phyloP scores from a whole-genome alignment of 108 stramenopile species.

The Skeletonema marinoi region DNA sequence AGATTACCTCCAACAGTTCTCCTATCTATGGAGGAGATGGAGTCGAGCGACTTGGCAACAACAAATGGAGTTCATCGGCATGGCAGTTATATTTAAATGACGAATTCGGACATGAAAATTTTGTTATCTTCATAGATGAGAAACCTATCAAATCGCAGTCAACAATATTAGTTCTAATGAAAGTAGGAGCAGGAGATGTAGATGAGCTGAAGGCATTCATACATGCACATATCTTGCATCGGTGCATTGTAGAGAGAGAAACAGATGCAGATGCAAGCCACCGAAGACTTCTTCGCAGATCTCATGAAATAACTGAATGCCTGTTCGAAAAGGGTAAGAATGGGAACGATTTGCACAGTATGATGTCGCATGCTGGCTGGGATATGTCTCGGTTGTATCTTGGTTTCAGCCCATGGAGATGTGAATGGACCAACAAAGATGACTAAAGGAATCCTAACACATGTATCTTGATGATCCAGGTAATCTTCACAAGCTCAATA shows the following conservation, averaged over 20 bases:
- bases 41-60: neutral
- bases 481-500: neutral
- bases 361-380: conserved; percentile 63
- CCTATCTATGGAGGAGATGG: neutral
- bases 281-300: conserved; percentile 1
- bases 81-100: conserved; percentile 8
- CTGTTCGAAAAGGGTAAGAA: conserved; percentile 12
- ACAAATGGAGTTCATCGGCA: conserved; percentile 9
- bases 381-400: conserved; percentile 71
- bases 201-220: conserved; percentile 71
- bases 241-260: conserved; percentile 18
- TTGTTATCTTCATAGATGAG: conserved; percentile 10
- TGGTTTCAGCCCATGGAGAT: conserved; percentile 57
- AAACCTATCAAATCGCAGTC: neutral
- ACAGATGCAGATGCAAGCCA: neutral
- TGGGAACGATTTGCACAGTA: neutral
- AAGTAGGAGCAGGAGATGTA: conserved; percentile 42
- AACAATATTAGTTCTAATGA: conserved; percentile 51
- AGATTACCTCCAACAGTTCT: neutral
- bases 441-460: neutral
- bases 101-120: conserved; percentile 24
- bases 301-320: conserved; percentile 7
- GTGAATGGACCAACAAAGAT: conserved; percentile 32
- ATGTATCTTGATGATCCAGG: neutral
- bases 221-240: conserved; percentile 56